Conservation (phyloP, 345 rosid species). For the Nephelium lappaceum region DNA sequence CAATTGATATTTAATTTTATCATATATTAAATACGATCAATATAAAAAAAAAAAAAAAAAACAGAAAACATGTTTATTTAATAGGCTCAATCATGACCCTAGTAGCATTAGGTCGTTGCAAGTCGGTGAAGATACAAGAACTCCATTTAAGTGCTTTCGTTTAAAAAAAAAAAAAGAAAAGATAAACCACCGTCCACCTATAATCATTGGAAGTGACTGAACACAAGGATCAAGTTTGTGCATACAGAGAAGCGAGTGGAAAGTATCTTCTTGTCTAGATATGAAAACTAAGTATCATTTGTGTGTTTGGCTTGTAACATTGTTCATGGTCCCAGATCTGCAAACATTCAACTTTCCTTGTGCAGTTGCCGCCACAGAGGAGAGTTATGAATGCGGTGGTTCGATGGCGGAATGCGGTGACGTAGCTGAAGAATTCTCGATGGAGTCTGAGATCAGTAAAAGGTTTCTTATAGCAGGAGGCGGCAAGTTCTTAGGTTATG, state of each 20-base stretch:
- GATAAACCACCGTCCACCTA: too few species aligned
- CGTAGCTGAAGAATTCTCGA: slow-evolving; percentile 14
- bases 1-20: too few species aligned
- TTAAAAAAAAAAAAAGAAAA: too few species aligned
- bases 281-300: slow-evolving; percentile 4
- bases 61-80: too few species aligned
- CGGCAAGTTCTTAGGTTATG: slow-evolving; percentile 1
- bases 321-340: neutral
- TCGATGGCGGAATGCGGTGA: slow-evolving; percentile 17
- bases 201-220: neutral
- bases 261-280: neutral
- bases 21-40: too few species aligned
- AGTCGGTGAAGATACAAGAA: neutral
- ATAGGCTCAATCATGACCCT: neutral
- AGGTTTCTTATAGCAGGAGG: slow-evolving; percentile 5
- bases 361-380: neutral
- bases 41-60: too few species aligned
- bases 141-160: too few species aligned
- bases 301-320: slow-evolving; percentile 1
- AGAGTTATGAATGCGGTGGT: slow-evolving; percentile 7
- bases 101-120: neutral
- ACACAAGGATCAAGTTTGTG: neutral
- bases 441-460: slow-evolving; percentile 18
- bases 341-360: neutral
- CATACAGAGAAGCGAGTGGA: neutral